Evolutionary conservation across 2,329 filamentous ascomycete species (phyloP).

Genomic region (Pseudogymnoascus sp.): DNA sequence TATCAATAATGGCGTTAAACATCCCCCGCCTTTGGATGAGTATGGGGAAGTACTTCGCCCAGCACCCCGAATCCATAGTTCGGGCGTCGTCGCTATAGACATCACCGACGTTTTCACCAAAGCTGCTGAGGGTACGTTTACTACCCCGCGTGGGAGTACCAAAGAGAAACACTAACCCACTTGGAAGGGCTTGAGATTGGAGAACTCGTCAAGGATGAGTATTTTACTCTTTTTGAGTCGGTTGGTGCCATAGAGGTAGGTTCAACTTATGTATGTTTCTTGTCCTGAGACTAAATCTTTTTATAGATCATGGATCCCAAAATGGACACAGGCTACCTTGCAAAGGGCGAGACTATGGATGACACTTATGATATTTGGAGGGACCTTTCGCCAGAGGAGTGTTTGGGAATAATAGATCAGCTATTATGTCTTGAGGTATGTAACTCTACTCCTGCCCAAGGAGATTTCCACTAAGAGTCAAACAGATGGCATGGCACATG

Average conservation of each 20-base stretch:
- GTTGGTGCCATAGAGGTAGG: conserved; percentile 73
- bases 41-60: conserved; percentile 23
- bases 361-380: conserved; percentile 69
- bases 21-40: conserved; percentile 17
- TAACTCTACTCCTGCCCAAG: not conserved
- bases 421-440: conserved; percentile 76
- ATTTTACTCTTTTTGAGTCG: conserved; percentile 88
- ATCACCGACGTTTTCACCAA: conserved; percentile 48
- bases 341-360: conserved; percentile 71
- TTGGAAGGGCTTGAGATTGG: conserved; percentile 63
- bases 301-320: conserved; percentile 93
- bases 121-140: conserved; percentile 43
- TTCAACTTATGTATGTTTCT: conserved; percentile 7
- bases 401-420: conserved; percentile 91
- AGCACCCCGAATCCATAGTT: conserved; percentile 26
- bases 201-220: conserved; percentile 85
- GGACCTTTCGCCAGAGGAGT: conserved; percentile 63
- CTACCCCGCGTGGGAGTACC: not conserved
- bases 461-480: conserved; percentile 10
- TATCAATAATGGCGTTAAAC: conserved; percentile 20
- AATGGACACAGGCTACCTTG: conserved; percentile 90
- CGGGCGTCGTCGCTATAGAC: conserved; percentile 47
- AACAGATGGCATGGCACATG: conserved; percentile 87
- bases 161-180: not conserved
- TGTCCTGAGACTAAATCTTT: not conserved